A percentile compares a stretch with the other conserved stretches of the same genome.
Evolutionary conservation across 495 filamentous ascomycete species (phyloP).

Genomic region (Bathelium albidoporum): DNA sequence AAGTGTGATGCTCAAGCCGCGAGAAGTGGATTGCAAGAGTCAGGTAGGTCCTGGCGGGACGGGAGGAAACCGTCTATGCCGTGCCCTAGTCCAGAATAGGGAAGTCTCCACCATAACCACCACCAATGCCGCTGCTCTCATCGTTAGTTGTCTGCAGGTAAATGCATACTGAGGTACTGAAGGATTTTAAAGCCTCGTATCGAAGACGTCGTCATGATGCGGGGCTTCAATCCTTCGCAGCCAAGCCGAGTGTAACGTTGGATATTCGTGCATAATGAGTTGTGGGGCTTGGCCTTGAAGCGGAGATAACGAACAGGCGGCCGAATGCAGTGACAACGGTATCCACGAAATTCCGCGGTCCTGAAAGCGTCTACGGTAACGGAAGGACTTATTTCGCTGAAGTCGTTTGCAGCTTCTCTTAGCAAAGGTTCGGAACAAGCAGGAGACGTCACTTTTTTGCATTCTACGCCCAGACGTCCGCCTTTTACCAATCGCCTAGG

Average conservation of each 20-base stretch:
- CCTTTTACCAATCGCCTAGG: slow-evolving; percentile 1
- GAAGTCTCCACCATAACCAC: no score
- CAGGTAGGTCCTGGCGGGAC: no score
- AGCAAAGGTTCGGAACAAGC: background rate
- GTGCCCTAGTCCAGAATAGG: no score
- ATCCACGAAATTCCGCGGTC: background rate
- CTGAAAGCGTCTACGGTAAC: background rate
- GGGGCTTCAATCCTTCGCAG: slow-evolving; percentile 1
- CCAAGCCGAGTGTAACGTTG: background rate
- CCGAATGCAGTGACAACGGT: background rate
- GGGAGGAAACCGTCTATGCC: no score
- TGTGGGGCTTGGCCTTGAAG: background rate
- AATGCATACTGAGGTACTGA: slow-evolving; percentile 1
- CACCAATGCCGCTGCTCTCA: no score
- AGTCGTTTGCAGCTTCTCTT: background rate
- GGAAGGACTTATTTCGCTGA: background rate
- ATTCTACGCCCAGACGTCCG: background rate
- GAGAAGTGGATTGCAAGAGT: no score
- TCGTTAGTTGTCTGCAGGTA: slow-evolving; percentile 3
- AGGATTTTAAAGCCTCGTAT: background rate
- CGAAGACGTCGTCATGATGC: slow-evolving; percentile 3
- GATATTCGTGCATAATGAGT: background rate
- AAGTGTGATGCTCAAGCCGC: no score
- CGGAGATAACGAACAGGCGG: background rate
- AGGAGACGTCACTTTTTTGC: background rate